Base-by-base conservation (phyloP, 805 yeast genomes). In the Sugiyamaella lignohabitans region DNA sequence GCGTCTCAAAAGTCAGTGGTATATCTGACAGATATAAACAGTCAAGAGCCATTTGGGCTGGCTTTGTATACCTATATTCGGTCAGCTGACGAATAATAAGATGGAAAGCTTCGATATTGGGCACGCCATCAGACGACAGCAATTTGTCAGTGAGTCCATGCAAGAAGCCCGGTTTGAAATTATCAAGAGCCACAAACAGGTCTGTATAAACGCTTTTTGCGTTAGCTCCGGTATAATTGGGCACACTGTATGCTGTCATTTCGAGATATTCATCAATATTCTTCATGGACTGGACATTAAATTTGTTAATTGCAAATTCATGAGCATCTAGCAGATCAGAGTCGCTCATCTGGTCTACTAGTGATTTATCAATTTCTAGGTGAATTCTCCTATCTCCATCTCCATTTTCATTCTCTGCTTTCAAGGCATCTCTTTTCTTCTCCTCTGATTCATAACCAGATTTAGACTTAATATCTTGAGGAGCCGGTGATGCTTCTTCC, bases 41-140 rank as follows among this genome's bases (percentile, higher is more conserved):
- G 43, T 62, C 60, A 43, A 62, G 42, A 8, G 58, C 51, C 16
- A 50, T 40, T 38, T 51, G 54, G 2, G 66, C 65, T 2, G 62
- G 59, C 37, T 46, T 42, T 2, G 43, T 35, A 39, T 55, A 51
- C 18, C 52, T 49, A 11, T 47, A 38, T 14, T n/a, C 24, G 8
- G 54, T 47, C 35, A 65, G 49, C 30, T 54, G 48, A 18, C 58
- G 54, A 19, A 58, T 55, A 14, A 62, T 40, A 4, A 50, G 43
- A 24, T 56, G 53, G 38, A 57, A 59, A 18, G 60, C 51, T 34
- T 57, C 50, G 17, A 50, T 40, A 24, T 59, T 49, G 5, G 61
- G 61, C 32, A 53, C 42, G 11, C 55, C 58, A 21, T 45, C 42
- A n/a, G 54, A 47, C 11, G 49, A 27, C 49, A 54, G 45, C 2